Evolutionary conservation across 2,329 filamentous ascomycete genomes (phyloP).

Genomic region (Trichoderma hamatum): DNA sequence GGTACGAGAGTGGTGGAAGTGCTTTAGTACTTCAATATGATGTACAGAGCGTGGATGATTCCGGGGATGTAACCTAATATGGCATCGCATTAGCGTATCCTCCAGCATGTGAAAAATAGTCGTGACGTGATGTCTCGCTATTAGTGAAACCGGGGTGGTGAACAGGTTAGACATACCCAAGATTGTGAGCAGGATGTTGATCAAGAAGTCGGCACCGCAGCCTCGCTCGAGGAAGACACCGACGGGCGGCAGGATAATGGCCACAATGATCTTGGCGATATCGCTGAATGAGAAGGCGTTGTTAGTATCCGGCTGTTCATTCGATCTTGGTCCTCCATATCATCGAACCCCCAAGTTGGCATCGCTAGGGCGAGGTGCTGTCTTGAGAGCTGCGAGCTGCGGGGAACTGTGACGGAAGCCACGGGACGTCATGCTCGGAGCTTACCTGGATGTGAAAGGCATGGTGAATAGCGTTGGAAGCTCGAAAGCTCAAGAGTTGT

Average conservation of each 20-base stretch:
- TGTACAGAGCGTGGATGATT: constrained; percentile 93
- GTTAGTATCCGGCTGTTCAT: not conserved
- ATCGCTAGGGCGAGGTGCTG: not conserved
- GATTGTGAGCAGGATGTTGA: constrained; percentile 89
- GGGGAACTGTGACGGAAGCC: constrained; percentile 26
- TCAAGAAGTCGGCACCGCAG: constrained; percentile 82
- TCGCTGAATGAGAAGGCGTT: constrained; percentile 43
- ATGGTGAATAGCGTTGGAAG: constrained; percentile 45
- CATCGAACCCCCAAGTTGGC: not conserved
- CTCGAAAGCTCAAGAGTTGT: not conserved
- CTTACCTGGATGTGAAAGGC: constrained; percentile 63
- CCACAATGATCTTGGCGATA: constrained; percentile 75
- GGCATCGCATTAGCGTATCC: constrained; percentile 26
- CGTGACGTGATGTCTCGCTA: not conserved
- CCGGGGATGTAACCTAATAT: constrained; percentile 66
- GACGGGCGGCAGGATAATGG: constrained; percentile 84
- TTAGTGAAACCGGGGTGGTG: not conserved
- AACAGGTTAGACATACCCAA: constrained; percentile 51
- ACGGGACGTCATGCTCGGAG: constrained; percentile 2
- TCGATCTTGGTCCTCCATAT: too few relatives aligned
- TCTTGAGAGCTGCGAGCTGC: not conserved
- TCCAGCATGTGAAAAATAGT: not conserved
- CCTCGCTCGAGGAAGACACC: constrained; percentile 95
- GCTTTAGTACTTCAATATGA: constrained; percentile 82
- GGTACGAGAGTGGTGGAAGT: not conserved